Conservation (phyloP, 495 filamentous ascomycete genomes). For the Neurospora tetrasperma region DNA sequence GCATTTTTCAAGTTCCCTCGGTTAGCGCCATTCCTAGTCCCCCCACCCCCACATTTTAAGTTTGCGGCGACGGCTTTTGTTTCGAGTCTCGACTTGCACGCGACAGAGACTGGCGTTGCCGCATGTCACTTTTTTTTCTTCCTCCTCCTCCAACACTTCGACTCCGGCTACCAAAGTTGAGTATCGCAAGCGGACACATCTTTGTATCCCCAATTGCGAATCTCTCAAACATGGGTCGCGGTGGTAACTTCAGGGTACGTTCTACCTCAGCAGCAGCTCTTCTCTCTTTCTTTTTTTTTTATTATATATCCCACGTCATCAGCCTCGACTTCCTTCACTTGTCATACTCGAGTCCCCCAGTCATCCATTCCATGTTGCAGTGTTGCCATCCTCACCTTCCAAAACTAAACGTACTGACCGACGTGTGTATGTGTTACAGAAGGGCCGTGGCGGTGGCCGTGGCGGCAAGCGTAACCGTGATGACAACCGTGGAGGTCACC, state of each 20-base stretch:
- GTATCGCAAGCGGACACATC: conserved; percentile 1
- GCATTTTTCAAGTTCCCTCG: background rate
- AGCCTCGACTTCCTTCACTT: too few species aligned
- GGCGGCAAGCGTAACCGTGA: conserved; percentile 6
- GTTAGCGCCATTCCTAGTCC: background rate
- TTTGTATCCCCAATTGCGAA: conserved; percentile 2
- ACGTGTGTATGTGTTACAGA: background rate
- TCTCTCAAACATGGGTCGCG: conserved; percentile 8
- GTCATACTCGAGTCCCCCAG: background rate
- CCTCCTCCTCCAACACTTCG: conserved; percentile 3
- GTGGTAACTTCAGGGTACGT: conserved; percentile 11
- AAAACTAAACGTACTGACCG: background rate
- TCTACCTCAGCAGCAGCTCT: background rate
- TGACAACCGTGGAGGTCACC: conserved; percentile 9
- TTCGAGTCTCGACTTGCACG: conserved; percentile 11
- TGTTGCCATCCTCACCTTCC: background rate
- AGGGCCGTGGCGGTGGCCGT: conserved; percentile 9
- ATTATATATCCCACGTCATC: background rate
- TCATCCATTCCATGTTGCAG: background rate
- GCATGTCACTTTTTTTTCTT: conserved; percentile 6
- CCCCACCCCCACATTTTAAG: conserved; percentile 14
- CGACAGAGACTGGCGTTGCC: conserved; percentile 3
- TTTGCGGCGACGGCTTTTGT: conserved; percentile 5
- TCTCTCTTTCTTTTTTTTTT: background rate
- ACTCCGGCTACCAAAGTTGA: conserved; percentile 6